These are phyloP conservation scores for Fusarium sp. DNA, from an alignment of 2,329 filamentous ascomycete species.

Conservation along the genomic window DNA sequence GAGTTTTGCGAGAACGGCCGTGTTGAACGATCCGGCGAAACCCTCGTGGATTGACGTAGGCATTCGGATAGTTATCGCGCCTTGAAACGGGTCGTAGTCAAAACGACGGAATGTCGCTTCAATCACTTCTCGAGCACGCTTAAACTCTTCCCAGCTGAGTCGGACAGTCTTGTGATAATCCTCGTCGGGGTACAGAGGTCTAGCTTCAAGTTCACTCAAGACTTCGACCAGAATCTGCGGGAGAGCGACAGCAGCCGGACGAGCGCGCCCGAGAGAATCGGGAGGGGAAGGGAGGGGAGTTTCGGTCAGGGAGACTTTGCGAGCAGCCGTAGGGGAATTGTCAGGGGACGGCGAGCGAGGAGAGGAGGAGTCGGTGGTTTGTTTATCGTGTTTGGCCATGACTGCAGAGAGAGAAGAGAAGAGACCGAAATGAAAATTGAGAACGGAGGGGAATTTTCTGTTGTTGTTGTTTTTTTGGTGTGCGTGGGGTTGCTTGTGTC, in stretches of 20 bases:
- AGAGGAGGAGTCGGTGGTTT: neutral
- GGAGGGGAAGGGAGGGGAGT: neutral
- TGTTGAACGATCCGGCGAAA: neutral
- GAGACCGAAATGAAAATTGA: neutral
- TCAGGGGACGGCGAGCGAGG: neutral
- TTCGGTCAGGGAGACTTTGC: neutral
- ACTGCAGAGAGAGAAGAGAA: neutral
- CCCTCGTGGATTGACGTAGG: rapidly evolving
- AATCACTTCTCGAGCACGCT: rapidly evolving
- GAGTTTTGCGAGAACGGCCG: neutral
- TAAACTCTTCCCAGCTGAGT: neutral
- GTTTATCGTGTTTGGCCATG: neutral
- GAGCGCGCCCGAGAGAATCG: rapidly evolving
- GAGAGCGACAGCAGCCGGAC: neutral
- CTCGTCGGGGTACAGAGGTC: neutral
- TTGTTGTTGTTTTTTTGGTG: neutral
- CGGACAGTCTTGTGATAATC: neutral
- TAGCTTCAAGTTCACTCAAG: rapidly evolving
- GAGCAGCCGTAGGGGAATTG: rapidly evolving
- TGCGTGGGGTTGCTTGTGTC: neutral
- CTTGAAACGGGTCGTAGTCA: neutral
- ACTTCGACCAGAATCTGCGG: rapidly evolving
- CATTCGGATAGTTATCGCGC: rapidly evolving
- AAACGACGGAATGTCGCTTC: neutral
- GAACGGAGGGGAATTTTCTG: neutral